Base-by-base conservation (phyloP, 371 early-diverging fungal species). In the Dichotomocladium elegans region DNA sequence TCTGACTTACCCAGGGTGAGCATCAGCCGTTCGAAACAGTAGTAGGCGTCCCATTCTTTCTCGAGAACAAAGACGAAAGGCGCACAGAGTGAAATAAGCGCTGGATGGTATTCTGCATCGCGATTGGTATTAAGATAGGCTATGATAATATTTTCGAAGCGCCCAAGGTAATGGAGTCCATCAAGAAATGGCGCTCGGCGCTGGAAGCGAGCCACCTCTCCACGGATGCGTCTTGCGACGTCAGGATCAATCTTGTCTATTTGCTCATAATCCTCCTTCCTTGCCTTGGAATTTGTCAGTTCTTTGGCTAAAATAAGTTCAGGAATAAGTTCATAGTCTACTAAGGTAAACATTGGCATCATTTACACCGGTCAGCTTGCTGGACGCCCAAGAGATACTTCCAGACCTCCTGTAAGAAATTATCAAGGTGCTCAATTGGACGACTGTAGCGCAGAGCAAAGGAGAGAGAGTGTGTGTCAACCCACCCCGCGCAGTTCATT, bases 311-410 rank as follows among this genome's bases (percentile, higher is more conserved):
- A 22, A 42, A 37, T 35, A 37, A 37, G 45, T 21, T 37, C 21
- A 34, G 41, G 45, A 35, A 53, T 35, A 6, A 34, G 41, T 14
- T 27, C n/a, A 22, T 35, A 12, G 49, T 56, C 43, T 52, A 11
- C 29, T 21, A 34, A n/a, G 2, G n/a, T 10, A 33, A 12, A 12
- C 21, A 46, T 28, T 33, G 15, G 1, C n/a, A 12, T 0, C 14
- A 75, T 82, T 77, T 83, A 88, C 92, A 89, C 53, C 92, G 79
- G 72, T 95, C 93, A 2, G 93, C 79, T 55, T 84, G 81, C 66
- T 90, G 87, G 14, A 93, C 87, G 25, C 91, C 93, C 27, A 95
- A 79, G 31, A 95, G 71, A 55, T 87, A 94, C 73, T 90, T 86
- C 95, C 95, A 95, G 29, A 89, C 93, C 52, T 90, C 90, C 88